Evolutionary conservation across 2,329 filamentous ascomycete genomes (phyloP).

Genomic region (Colletotrichum trifolii): DNA sequence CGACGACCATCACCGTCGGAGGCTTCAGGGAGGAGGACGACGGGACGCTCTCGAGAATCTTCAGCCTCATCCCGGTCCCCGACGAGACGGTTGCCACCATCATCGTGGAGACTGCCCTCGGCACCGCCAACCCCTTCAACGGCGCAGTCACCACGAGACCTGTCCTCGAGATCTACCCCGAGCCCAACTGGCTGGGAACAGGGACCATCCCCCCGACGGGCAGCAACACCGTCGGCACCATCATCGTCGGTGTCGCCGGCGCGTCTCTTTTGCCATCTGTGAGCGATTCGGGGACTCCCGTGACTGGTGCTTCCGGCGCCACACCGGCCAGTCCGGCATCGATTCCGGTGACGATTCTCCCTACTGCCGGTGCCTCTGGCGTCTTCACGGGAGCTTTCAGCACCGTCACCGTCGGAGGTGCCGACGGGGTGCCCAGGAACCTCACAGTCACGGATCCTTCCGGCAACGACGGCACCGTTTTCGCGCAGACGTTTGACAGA

Average conservation of each 20-base stretch:
- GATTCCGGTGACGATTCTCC: slow-evolving; percentile 12
- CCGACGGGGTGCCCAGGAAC: slow-evolving; percentile 26
- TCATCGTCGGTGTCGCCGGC: slow-evolving; percentile 10
- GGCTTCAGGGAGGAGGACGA: not conserved
- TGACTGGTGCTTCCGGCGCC: not conserved
- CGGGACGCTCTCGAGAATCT: not conserved
- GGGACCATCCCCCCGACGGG: slow-evolving; percentile 7
- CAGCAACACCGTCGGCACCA: not conserved
- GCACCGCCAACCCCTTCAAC: not conserved
- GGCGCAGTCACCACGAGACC: slow-evolving; percentile 5
- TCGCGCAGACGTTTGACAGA: slow-evolving; percentile 26
- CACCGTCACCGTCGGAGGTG: slow-evolving; percentile 26
- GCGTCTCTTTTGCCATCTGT: not conserved
- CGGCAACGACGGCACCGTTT: slow-evolving; percentile 20
- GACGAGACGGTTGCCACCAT: slow-evolving; percentile 10
- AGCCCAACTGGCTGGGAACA: slow-evolving; percentile 11
- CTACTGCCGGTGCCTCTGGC: not conserved
- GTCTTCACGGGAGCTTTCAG: not conserved
- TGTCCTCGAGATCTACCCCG: slow-evolving; percentile 13
- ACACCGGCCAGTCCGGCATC: slow-evolving; percentile 21
- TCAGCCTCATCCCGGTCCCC: slow-evolving; percentile 7
- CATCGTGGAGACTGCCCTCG: slow-evolving; percentile 14
- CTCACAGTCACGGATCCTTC: slow-evolving; percentile 18
- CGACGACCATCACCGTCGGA: slow-evolving; percentile 11
- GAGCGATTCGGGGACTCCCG: not conserved